Percentiles rank a stretch among this genome's conserved stretches.
phyloP scores from a whole-genome alignment of 768 basidiomycete genomes.

The Rhodosporidiobolus odoratus region DNA sequence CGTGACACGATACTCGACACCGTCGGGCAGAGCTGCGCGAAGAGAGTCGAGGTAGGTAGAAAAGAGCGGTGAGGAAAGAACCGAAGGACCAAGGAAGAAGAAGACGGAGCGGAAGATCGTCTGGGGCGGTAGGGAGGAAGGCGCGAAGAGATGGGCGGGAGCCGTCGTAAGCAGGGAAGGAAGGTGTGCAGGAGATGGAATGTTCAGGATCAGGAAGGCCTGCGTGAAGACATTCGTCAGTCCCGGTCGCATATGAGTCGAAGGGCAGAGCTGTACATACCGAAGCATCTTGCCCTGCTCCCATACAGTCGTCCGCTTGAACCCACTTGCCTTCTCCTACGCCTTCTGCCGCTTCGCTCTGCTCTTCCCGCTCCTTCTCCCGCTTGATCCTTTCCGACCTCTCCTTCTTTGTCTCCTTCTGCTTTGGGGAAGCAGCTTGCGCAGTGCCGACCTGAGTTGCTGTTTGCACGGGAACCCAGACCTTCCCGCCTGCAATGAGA shows the following conservation, averaged over 20 bases:
- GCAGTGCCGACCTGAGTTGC: conserved; percentile 40
- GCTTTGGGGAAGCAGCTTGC: conserved; percentile 44
- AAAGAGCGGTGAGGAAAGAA: conserved; percentile 61
- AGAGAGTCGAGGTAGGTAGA: conserved; percentile 54
- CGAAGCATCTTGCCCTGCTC: conserved; percentile 41
- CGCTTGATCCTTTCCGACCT: background rate
- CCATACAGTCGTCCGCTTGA: conserved; percentile 44
- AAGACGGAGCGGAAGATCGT: conserved; percentile 52
- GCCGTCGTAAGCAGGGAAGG: background rate
- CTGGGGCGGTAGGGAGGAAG: conserved; percentile 52
- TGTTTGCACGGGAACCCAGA: conserved; percentile 44
- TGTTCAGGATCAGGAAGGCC: conserved; percentile 66
- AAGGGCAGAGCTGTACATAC: too few relatives aligned
- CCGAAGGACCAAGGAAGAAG: conserved; percentile 66
- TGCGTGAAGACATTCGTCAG: conserved; percentile 45
- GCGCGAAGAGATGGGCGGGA: conserved; percentile 51
- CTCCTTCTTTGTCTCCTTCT: conserved; percentile 27
- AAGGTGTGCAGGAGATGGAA: conserved; percentile 53
- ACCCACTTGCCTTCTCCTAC: conserved; percentile 41
- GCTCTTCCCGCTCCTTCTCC: background rate
- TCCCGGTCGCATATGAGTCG: too few relatives aligned
- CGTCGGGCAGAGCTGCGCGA: conserved; percentile 3
- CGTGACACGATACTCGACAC: conserved; percentile 58
- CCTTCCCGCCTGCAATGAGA: conserved; percentile 61
- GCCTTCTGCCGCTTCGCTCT: conserved; percentile 6